These are phyloP conservation scores for Populus pruinosa DNA, from an alignment of 345 rosid species.

Conservation along the genomic window DNA sequence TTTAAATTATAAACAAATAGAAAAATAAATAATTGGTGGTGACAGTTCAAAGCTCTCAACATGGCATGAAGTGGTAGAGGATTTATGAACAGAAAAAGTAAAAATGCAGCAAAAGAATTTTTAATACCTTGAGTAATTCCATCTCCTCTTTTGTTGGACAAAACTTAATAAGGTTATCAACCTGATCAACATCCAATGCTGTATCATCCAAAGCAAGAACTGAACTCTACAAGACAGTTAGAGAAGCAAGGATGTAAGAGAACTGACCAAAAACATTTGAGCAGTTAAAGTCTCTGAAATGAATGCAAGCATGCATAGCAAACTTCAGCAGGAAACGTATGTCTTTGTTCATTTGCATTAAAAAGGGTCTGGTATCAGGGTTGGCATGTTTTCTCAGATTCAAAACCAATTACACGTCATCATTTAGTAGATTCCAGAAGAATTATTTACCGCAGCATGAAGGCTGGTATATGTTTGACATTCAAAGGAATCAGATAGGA, in stretches of 20 bases:
- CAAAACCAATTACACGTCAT: not conserved
- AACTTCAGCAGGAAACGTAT: not conserved
- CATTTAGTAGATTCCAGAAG: not conserved
- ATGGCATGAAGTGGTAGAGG: not conserved
- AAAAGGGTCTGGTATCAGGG: not conserved
- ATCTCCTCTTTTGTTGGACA: conserved; percentile 85
- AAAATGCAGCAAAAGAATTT: not conserved
- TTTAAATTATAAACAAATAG: not conserved
- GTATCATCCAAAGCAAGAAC: conserved; percentile 77
- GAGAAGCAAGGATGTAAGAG: conserved; percentile 21
- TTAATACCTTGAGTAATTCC: conserved; percentile 63
- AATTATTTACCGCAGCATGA: not conserved
- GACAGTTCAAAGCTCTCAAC: not conserved
- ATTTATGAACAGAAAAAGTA: not conserved
- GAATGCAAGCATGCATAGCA: not conserved
- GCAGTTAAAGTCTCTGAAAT: conserved; percentile 1
- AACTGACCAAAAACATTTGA: not conserved
- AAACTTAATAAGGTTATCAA: conserved; percentile 75
- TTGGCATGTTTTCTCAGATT: not conserved
- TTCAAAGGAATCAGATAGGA: not conserved
- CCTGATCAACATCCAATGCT: conserved; percentile 71
- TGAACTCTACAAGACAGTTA: conserved; percentile 50
- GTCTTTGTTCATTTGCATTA: not conserved
- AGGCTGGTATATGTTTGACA: not conserved
- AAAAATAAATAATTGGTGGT: not conserved